phyloP scores from a whole-genome alignment of 768 basidiomycete species.

The Serpula lacrymans region DNA sequence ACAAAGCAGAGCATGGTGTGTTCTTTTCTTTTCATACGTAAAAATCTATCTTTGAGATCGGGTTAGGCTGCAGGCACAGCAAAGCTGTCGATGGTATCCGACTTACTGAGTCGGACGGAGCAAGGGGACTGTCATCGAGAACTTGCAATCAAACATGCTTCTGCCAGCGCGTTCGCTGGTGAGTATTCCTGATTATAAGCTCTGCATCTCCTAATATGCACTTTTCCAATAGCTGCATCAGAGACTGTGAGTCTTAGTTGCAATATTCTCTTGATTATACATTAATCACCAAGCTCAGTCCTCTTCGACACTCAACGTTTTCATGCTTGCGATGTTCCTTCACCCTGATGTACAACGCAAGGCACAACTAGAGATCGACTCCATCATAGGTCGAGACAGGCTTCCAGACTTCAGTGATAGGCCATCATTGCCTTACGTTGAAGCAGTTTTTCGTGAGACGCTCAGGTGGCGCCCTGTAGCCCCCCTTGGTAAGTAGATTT shows the following conservation, averaged over 20 bases:
- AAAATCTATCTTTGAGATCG: too few species aligned
- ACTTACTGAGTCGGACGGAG: constrained; percentile 16
- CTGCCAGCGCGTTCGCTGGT: constrained; percentile 22
- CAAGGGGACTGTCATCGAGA: constrained; percentile 12
- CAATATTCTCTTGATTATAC: too few species aligned
- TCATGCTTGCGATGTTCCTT: too few species aligned
- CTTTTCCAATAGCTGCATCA: constrained; percentile 27
- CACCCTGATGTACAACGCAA: too few species aligned
- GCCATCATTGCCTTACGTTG: constrained; percentile 22
- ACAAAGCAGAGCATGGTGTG: constrained; percentile 23
- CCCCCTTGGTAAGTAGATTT: constrained; percentile 17
- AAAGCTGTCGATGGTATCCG: constrained; percentile 23
- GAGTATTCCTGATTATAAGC: too few species aligned
- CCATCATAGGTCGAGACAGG: too few species aligned
- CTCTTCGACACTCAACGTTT: too few species aligned
- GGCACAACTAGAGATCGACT: too few species aligned
- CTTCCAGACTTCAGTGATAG: constrained; percentile 25
- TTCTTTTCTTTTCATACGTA: neutral
- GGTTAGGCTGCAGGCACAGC: constrained; percentile 14
- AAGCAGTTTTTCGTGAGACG: constrained; percentile 27
- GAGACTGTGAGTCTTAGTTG: constrained; percentile 17
- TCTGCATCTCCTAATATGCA: too few species aligned
- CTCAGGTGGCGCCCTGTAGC: constrained; percentile 30
- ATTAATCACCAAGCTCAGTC: too few species aligned
- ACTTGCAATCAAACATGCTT: constrained; percentile 25